Evolutionary conservation across 179 eudicot genomes (phyloP).

Genomic region (Dionaea muscipula): DNA sequence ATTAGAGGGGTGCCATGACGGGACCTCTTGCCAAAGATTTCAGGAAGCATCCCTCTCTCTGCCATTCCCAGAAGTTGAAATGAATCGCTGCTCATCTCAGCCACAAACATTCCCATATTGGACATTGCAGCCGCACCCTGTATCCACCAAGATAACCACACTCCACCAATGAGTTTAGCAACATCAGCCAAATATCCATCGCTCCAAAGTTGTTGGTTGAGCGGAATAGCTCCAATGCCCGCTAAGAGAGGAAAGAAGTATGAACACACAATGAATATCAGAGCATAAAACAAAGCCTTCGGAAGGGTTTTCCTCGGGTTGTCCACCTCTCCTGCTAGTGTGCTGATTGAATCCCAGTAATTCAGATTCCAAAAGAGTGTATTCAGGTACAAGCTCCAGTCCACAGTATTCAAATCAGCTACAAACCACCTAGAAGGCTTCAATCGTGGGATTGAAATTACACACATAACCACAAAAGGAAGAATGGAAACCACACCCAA

Average conservation of each 20-base stretch:
- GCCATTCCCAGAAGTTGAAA: constrained; percentile 46
- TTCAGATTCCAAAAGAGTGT: constrained; percentile 71
- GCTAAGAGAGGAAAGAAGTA: constrained; percentile 61
- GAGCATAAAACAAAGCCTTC: constrained; percentile 47
- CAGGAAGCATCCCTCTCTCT: constrained; percentile 41
- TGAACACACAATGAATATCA: constrained; percentile 41
- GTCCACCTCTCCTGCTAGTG: constrained; percentile 60
- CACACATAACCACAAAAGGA: constrained; percentile 49
- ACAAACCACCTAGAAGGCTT: constrained; percentile 42
- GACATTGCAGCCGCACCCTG: no score
- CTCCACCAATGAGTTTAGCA: no score
- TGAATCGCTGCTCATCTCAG: no score
- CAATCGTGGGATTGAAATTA: constrained; percentile 43
- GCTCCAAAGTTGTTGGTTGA: no score
- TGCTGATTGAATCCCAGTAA: constrained; percentile 73
- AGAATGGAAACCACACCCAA: constrained; percentile 46
- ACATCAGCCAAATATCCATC: no score
- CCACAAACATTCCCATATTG: no score
- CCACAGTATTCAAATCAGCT: constrained; percentile 32
- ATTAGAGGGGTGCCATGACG: constrained; percentile 31
- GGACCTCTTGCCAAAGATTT: constrained; percentile 28
- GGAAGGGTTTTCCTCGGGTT: constrained; percentile 52
- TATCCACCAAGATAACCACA: no score
- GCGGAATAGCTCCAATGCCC: constrained; percentile 51
- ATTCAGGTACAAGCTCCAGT: constrained; percentile 61